These are phyloP conservation scores for Gnetum montanum DNA, from an alignment of 75 land plant species.

Conservation along the genomic window DNA sequence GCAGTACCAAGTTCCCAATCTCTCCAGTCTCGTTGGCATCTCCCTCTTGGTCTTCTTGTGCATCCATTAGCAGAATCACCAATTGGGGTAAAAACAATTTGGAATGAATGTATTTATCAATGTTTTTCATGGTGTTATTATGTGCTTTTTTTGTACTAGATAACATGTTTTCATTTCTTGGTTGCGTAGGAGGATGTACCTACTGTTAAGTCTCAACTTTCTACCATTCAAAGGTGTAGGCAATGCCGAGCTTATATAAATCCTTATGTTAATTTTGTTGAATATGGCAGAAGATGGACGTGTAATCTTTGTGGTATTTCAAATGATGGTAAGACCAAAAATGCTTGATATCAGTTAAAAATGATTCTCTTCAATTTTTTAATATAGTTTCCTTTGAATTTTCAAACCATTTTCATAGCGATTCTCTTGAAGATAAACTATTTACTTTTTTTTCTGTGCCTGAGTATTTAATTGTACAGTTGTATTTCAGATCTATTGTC, in stretches of 20 bases:
- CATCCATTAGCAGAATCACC: conserved; percentile 38
- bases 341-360: background rate
- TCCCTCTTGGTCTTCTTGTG: conserved; percentile 32
- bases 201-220: conserved; percentile 22
- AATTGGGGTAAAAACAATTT: background rate
- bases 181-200: conserved; percentile 32
- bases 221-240: conserved; percentile 32
- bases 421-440: background rate
- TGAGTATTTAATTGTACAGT: too few species aligned
- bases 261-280: conserved; percentile 30
- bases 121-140: background rate
- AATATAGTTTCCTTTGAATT: background rate
- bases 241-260: conserved; percentile 37
- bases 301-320: conserved; percentile 24
- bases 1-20: conserved; percentile 40
- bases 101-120: background rate
- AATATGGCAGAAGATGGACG: conserved; percentile 29
- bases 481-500: too few species aligned
- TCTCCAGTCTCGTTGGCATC: conserved; percentile 33
- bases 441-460: too few species aligned
- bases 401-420: background rate
- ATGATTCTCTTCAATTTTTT: background rate
- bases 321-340: conserved; percentile 22
- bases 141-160: background rate
- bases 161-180: background rate